Conservation (phyloP, 768 basidiomycete genomes). For the Cystofilobasidium macerans region DNA sequence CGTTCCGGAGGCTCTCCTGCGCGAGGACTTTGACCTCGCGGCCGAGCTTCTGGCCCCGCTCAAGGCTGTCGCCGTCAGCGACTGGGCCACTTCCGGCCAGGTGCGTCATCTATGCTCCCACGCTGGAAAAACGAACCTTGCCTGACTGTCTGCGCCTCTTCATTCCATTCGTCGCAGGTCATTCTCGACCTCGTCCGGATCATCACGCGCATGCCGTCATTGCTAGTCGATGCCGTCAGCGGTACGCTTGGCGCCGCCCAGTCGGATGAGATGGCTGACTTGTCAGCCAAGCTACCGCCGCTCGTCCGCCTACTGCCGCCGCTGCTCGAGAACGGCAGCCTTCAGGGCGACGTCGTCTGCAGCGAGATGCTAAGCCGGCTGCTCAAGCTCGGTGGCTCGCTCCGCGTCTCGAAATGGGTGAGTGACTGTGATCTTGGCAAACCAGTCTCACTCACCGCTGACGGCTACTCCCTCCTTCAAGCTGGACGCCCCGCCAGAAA, state of each 20-base stretch:
- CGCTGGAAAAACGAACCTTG: not conserved
- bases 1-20: constrained; percentile 73
- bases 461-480: not conserved
- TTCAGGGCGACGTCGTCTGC: constrained; percentile 58
- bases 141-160: constrained; percentile 7
- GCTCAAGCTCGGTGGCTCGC: constrained; percentile 14
- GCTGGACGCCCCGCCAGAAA: constrained; percentile 16
- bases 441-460: not conserved
- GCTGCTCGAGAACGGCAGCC: constrained; percentile 51
- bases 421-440: not conserved
- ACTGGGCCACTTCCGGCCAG: constrained; percentile 78
- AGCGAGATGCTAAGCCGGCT: constrained; percentile 54
- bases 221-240: constrained; percentile 36
- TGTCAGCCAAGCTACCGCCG: constrained; percentile 52
- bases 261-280: constrained; percentile 50
- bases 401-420: constrained; percentile 22
- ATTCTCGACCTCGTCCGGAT: constrained; percentile 33
- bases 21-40: constrained; percentile 54
- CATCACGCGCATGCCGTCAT: constrained; percentile 27
- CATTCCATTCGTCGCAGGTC: constrained; percentile 28
- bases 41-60: constrained; percentile 60
- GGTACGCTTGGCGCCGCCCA: constrained; percentile 45
- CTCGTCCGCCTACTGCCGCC: constrained; percentile 60
- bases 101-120: constrained; percentile 40
- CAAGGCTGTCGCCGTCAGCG: constrained; percentile 49